Conservation (phyloP, 176 grass and related monocot species). For the maize (Zea mays) region Zm-B73-REFERENCE-NAM-5.0 NC_050099.1:175372501-175373000, state of each 20-base stretch:
- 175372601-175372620: slow-evolving; percentile 31
- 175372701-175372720: slow-evolving; percentile 94
- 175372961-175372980: neutral
- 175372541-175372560: slow-evolving; percentile 48
- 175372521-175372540: slow-evolving; percentile 27
- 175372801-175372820: neutral
- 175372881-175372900: too few species aligned
- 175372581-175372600: slow-evolving; percentile 47
- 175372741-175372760: slow-evolving; percentile 97
- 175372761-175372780: slow-evolving; percentile 58
- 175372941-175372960: neutral
- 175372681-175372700: slow-evolving; percentile 93
- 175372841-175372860: neutral
- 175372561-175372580: slow-evolving; percentile 48
- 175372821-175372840: neutral
- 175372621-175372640: neutral
- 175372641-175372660: slow-evolving; percentile 41
- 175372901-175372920: neutral
- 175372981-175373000: neutral
- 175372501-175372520: slow-evolving; percentile 25
- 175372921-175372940: neutral
- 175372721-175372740: slow-evolving; percentile 70
- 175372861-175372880: neutral
- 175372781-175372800: slow-evolving; percentile 35
- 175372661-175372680: slow-evolving; percentile 78